A percentile compares a stretch with the other conserved stretches of the same genome.
phyloP scores from a whole-genome alignment of 768 basidiomycete species.

The Hygrocybe coccinea region DNA sequence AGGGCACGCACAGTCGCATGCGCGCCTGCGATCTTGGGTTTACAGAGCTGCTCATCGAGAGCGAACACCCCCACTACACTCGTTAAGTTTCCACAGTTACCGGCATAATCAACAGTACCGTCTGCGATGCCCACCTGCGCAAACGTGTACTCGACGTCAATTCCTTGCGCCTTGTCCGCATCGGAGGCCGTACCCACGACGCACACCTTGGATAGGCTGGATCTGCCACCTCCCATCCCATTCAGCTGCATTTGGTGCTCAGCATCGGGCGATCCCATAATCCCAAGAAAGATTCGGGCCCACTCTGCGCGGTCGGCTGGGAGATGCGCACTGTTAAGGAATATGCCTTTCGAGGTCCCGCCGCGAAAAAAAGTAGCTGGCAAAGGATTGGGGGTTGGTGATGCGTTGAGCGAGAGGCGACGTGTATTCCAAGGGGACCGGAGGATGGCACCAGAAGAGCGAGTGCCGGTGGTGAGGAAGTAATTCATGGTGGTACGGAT shows the following conservation, averaged over 20 bases:
- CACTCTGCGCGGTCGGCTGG: slow-evolving; percentile 49
- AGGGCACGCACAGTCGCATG: slow-evolving; percentile 50
- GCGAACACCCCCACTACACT: slow-evolving; percentile 73
- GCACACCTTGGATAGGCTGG: slow-evolving; percentile 69
- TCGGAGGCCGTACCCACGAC: slow-evolving; percentile 52
- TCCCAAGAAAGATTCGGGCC: slow-evolving; percentile 58
- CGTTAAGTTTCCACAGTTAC: slow-evolving; percentile 74
- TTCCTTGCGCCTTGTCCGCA: slow-evolving; percentile 37
- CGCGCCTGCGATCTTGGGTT: slow-evolving; percentile 17
- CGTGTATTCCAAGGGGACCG: too few species aligned
- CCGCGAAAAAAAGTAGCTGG: slow-evolving; percentile 60
- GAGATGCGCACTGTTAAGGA: slow-evolving; percentile 50
- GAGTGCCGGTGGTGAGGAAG: too few species aligned
- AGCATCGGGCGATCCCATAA: slow-evolving; percentile 81
- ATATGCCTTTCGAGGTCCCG: slow-evolving; percentile 76
- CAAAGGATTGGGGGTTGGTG: slow-evolving; percentile 32
- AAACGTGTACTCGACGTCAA: slow-evolving; percentile 71
- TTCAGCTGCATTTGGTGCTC: slow-evolving; percentile 65
- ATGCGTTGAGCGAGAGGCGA: too few species aligned
- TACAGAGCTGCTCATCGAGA: slow-evolving; percentile 56
- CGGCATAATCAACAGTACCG: slow-evolving; percentile 55
- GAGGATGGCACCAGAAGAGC: too few species aligned
- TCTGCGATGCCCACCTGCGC: slow-evolving; percentile 60
- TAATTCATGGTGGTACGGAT: too few species aligned
- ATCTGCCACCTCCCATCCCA: slow-evolving; percentile 77